These are phyloP conservation scores for Hemisphaericaspora nanyangensis DNA, from an alignment of 805 yeast species.

Conservation along the genomic window DNA sequence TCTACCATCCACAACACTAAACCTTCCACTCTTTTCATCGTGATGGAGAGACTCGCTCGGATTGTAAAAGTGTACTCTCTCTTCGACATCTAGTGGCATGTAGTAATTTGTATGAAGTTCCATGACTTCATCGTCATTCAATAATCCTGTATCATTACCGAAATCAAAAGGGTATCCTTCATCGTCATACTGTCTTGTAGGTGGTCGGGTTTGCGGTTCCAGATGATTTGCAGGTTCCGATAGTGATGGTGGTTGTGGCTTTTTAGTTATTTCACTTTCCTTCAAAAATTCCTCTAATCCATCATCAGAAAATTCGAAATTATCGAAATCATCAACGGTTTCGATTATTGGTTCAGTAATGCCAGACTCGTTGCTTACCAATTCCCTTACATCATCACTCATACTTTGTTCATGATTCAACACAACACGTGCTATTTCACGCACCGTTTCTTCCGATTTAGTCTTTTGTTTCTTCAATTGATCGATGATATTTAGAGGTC, in stretches of 20 bases:
- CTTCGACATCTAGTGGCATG: constrained; percentile 18
- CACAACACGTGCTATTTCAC: not conserved
- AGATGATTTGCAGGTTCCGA: too few species aligned
- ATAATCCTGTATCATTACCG: constrained; percentile 33
- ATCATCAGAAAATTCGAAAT: constrained; percentile 15
- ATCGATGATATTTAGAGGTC: constrained; percentile 11
- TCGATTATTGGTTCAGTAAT: constrained; percentile 6
- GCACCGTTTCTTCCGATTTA: not conserved
- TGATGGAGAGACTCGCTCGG: constrained; percentile 9
- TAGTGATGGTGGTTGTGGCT: not conserved
- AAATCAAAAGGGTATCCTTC: constrained; percentile 10
- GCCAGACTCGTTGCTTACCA: not conserved
- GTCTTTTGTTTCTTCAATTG: constrained; percentile 11
- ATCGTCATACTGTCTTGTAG: too few species aligned
- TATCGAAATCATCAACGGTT: constrained; percentile 17
- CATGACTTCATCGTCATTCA: constrained; percentile 31
- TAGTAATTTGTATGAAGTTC: constrained; percentile 41
- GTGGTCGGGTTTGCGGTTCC: too few species aligned
- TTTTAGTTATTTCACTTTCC: not conserved
- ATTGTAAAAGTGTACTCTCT: constrained; percentile 12
- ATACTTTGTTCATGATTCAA: not conserved
- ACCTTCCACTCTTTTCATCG: not conserved
- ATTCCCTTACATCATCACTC: too few species aligned
- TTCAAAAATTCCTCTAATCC: constrained; percentile 19
- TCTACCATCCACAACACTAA: not conserved